A percentile compares a stretch with the other conserved stretches of the same genome.
Evolutionary conservation across 2,329 filamentous ascomycete species (phyloP).

Genomic region (Chalaropsis ovoidea): DNA sequence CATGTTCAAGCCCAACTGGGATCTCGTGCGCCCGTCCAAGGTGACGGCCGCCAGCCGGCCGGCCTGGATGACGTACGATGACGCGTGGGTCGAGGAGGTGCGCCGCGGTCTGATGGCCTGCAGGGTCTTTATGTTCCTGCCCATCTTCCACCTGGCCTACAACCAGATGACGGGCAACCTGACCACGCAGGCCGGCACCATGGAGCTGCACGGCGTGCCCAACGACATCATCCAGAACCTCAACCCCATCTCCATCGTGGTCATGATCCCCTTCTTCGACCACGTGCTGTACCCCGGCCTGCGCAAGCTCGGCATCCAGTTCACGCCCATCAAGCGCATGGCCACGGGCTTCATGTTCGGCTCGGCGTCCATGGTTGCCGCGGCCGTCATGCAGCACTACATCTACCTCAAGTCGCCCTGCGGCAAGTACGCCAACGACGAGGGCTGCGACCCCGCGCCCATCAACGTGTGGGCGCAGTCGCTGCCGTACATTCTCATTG

Average conservation of each 20-base stretch:
- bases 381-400: constrained; percentile 48
- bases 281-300: constrained; percentile 58
- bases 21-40: constrained; percentile 56
- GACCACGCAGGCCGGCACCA: constrained; percentile 53
- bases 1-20: constrained; percentile 56
- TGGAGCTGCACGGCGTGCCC: constrained; percentile 59
- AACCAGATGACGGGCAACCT: constrained; percentile 53
- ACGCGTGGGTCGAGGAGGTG: constrained; percentile 73
- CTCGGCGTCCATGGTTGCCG: constrained; percentile 49
- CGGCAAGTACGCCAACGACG: constrained; percentile 43
- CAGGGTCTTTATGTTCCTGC: constrained; percentile 60
- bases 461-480: constrained; percentile 57
- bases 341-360: constrained; percentile 58
- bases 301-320: constrained; percentile 51
- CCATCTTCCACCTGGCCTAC: constrained; percentile 51
- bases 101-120: constrained; percentile 59
- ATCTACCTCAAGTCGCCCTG: constrained; percentile 56
- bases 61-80: constrained; percentile 70
- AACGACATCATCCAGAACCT: constrained; percentile 71
- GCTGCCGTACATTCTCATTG: constrained; percentile 43
- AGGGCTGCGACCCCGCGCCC: constrained; percentile 44
- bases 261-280: constrained; percentile 65
- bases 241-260: constrained; percentile 63
- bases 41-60: constrained; percentile 49
- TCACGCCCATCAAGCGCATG: constrained; percentile 70